A percentile compares a stretch with the other conserved stretches of the same genome.
Evolutionary conservation across 164 flowering plant species (phyloP).

Genomic region (Macadamia tetraphylla): DNA sequence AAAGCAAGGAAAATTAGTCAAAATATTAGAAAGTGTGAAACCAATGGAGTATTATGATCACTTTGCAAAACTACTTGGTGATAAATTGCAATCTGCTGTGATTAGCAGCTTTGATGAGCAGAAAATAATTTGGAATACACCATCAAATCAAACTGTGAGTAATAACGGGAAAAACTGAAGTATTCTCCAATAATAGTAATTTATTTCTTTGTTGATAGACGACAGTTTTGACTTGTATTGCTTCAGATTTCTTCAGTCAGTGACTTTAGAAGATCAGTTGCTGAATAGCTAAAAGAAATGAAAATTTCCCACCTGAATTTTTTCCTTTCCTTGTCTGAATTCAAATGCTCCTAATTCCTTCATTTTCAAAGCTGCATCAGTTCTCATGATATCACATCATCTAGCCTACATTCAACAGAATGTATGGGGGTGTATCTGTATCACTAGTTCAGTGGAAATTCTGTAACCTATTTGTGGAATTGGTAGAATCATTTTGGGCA

Average conservation of each 20-base stretch:
- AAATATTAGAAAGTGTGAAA: conserved; percentile 42
- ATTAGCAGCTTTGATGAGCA: conserved; percentile 74
- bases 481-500: too few species aligned
- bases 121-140: conserved; percentile 53
- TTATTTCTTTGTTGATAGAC: neutral
- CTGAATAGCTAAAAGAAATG: neutral
- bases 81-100: conserved; percentile 61
- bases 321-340: neutral
- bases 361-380: too few species aligned
- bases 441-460: too few species aligned
- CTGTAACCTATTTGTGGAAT: too few species aligned
- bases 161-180: neutral
- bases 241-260: neutral
- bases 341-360: too few species aligned
- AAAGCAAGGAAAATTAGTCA: conserved; percentile 44
- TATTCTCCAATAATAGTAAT: neutral
- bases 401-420: too few species aligned
- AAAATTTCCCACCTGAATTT: neutral
- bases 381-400: too few species aligned
- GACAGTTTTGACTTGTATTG: neutral
- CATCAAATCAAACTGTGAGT: conserved; percentile 21
- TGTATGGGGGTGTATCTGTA: too few species aligned
- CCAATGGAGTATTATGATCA: conserved; percentile 41
- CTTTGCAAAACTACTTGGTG: conserved; percentile 40
- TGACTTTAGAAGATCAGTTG: neutral